Base-by-base conservation (phyloP, 2,329 filamentous ascomycete species). In the Nannizzia gypsea region DNA sequence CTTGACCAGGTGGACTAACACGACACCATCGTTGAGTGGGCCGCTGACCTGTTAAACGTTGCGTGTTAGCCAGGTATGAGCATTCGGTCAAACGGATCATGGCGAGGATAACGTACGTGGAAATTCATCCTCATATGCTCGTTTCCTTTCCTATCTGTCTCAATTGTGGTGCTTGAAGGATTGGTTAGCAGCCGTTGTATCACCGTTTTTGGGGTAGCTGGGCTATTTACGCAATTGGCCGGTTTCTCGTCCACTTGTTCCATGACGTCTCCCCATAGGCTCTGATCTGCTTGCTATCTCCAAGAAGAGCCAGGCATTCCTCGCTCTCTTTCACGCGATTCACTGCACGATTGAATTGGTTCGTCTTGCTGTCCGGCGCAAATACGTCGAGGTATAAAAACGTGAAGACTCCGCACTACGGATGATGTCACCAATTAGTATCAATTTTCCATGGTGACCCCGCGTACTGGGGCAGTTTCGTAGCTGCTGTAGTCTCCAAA, bases 71-170 rank as follows among this genome's bases (percentile, higher is more conserved):
- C n/a, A n/a, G 69, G 64, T 6, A 6, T 42, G n/a, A 46, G 20
- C 17, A 24, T 20, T 5, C 36, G 1, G 42, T 3, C 44, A 40
- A 3, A 22, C 8, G 24, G 13, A 17, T 1, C 50, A 6, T 5
- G 11, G 11, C 1, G 22, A 26, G 9, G 6, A 50, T 15, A 6
- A 46, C 83, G 66, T 74, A 88, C 87, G 70, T 93, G 84, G 72
- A 96, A 96, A 66, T 90, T 85, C 81, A 96, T 90, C 64, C 83
- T 76, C 63, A 96, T 72, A 71, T 96, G 90, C 63, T 95, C 86
- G 20, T 84, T 85, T 3, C 91, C 91, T 63, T 83, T 80, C 9
- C 80, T 76, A 69, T 96, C 91, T 5, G 81, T 89, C 63, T 83
- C 83, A 22, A 83, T 76, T 0, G 81, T 83, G 0, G 86, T 87